phyloP scores from a whole-genome alignment of 129 eudicot genomes.

The Silybum marianum region DNA sequence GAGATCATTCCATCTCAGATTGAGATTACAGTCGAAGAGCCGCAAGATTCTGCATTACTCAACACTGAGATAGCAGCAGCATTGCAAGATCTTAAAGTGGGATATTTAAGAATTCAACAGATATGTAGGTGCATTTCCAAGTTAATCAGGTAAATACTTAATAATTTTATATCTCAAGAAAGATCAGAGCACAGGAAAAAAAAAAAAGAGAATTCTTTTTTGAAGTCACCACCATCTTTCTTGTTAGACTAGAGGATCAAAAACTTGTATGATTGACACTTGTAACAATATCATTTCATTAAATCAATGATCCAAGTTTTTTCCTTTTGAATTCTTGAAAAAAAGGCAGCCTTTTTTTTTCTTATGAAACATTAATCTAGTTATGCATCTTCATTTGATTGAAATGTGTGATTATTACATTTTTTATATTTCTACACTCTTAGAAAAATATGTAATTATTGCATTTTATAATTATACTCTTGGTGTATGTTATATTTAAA shows the following conservation, averaged over 20 bases:
- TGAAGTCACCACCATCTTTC: not conserved
- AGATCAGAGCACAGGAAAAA: not conserved
- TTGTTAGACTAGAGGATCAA: constrained; percentile 7
- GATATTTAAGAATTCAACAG: constrained; percentile 59
- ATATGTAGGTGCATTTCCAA: constrained; percentile 58
- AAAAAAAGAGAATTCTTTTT: not conserved
- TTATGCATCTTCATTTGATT: not conserved
- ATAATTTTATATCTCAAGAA: not conserved
- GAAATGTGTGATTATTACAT: not conserved
- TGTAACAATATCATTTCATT: not conserved
- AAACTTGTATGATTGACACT: not conserved
- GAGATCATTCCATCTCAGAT: constrained; percentile 48
- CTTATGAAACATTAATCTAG: not conserved
- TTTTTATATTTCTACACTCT: too few relatives aligned
- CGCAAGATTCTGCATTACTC: constrained; percentile 15
- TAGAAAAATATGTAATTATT: not conserved
- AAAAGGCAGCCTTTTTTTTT: not conserved
- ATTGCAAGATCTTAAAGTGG: constrained; percentile 46
- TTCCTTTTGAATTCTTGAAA: not conserved
- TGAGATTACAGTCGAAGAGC: constrained; percentile 21
- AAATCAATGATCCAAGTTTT: not conserved
- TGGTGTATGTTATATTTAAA: not conserved
- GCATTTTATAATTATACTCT: not conserved
- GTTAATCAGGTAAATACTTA: constrained; percentile 25
- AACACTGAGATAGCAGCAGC: constrained; percentile 38